phyloP scores from a whole-genome alignment of 2,329 filamentous ascomycete genomes.

The Nemania sp. region DNA sequence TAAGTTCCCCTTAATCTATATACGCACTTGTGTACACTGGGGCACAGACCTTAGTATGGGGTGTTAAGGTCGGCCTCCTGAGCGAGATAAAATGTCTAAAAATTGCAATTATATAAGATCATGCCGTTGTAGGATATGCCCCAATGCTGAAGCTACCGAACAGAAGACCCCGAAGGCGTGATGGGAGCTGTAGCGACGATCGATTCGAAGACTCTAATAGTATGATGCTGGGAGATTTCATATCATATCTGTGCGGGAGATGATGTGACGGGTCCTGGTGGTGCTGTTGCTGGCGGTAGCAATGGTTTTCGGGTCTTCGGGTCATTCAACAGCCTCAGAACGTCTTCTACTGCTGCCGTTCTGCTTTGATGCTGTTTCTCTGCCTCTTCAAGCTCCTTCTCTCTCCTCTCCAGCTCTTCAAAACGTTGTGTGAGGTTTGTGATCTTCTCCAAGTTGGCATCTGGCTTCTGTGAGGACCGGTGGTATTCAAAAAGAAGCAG shows the following conservation, averaged over 20 bases:
- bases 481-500: conserved; percentile 66
- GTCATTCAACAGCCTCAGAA: conserved; percentile 54
- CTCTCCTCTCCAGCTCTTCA: conserved; percentile 53
- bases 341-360: conserved; percentile 57
- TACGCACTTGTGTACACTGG: background rate
- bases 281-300: conserved; percentile 42
- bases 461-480: conserved; percentile 62
- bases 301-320: conserved; percentile 61
- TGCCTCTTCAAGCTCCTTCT: conserved; percentile 55
- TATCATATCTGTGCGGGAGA: conserved; percentile 22
- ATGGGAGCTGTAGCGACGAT: no score
- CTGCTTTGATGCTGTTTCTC: conserved; percentile 50
- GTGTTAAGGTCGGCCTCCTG: background rate
- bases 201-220: no score
- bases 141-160: no score
- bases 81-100: no score
- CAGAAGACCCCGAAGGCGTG: no score
- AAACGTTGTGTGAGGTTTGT: conserved; percentile 52
- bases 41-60: background rate
- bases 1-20: background rate
- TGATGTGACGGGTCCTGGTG: conserved; percentile 35
- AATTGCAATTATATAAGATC: no score
- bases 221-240: no score
- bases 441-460: conserved; percentile 57
- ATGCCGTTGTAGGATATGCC: no score